These are phyloP conservation scores for Ascocoryne sarcoides DNA, from an alignment of 2,329 filamentous ascomycete species.

Conservation along the genomic window DNA sequence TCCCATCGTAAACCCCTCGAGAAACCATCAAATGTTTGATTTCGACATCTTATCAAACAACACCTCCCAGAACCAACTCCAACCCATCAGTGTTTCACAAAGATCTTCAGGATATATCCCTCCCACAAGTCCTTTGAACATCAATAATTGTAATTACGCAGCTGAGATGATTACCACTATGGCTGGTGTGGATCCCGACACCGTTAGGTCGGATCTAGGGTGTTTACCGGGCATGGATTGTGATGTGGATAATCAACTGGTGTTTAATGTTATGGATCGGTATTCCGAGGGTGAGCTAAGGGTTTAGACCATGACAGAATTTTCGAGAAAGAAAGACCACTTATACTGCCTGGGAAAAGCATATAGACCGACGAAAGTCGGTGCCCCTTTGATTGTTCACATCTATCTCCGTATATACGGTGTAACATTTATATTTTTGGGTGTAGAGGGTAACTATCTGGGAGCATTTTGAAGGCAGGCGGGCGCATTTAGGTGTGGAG, in stretches of 20 bases:
- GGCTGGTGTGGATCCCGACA: conserved; percentile 30
- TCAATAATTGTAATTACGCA: conserved; percentile 31
- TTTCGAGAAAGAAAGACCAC: too few species aligned
- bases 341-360: too few species aligned
- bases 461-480: too few species aligned
- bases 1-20: conserved; percentile 10
- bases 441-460: too few species aligned
- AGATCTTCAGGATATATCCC: conserved; percentile 14
- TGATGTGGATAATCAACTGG: conserved; percentile 33
- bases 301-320: too few species aligned
- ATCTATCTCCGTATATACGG: too few species aligned
- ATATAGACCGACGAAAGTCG: too few species aligned
- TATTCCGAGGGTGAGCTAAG: conserved; percentile 26
- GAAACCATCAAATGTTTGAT: conserved; percentile 17
- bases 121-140: conserved; percentile 12
- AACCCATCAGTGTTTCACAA: conserved; percentile 6
- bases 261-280: conserved; percentile 37
- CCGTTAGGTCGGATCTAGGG: conserved; percentile 33
- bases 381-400: too few species aligned
- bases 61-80: conserved; percentile 9
- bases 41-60: conserved; percentile 10
- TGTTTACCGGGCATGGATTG: conserved; percentile 33
- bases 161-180: conserved; percentile 37
- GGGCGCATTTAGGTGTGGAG: too few species aligned
- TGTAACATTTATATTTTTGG: too few species aligned